Evolutionary conservation across 1,284 basidiomycete genomes (phyloP), one percentile per base, ranked within the genome.

Genomic region (Boletus sp.): DNA sequence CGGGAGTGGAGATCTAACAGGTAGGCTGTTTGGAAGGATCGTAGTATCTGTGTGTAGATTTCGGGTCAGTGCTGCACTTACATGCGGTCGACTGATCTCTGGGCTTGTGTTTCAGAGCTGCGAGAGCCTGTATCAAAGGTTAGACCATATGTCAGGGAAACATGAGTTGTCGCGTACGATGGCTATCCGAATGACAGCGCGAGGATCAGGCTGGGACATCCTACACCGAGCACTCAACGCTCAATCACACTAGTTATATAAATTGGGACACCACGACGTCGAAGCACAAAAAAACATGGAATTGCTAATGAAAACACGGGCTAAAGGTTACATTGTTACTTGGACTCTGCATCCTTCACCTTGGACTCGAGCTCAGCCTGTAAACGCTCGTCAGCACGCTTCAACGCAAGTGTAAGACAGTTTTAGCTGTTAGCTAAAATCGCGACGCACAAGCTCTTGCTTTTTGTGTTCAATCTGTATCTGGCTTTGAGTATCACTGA

Each of bases 381-480:
- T 50, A 60, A 51, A 47, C 49, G 7, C 18, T 57, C 29, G 46
- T 72, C 2, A 67, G 67, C 51, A 44, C 49, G 33, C 62, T 63
- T 63, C 24, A 55, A 44, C 7, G 2, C 49, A 59, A 31, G 59
- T 11, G 56, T 56, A 61, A 61, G 60, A 53, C 43, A 58, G 47
- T 51, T 57, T 53, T 47, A 53, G 41, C 54, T 56, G 58, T 48
- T 54, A 31, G 50, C 44, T 49, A 39, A 36, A 58, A 51, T 54
- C 15, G 37, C 43, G 24, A 72, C 78, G 64, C 59, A 86, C 86
- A 59, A 88, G 73, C 65, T 88, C 83, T 3, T 73, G 64, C 73
- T 84, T 79, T 76, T 87, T 85, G 59, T 72, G 66, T 50, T 81
- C 80, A 58, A 88, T 81, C 86, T 88, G 52, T 20, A 53, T 24